Conservation (phyloP, 2,329 filamentous ascomycete genomes). For the Cordyceps pruinosa region DNA sequence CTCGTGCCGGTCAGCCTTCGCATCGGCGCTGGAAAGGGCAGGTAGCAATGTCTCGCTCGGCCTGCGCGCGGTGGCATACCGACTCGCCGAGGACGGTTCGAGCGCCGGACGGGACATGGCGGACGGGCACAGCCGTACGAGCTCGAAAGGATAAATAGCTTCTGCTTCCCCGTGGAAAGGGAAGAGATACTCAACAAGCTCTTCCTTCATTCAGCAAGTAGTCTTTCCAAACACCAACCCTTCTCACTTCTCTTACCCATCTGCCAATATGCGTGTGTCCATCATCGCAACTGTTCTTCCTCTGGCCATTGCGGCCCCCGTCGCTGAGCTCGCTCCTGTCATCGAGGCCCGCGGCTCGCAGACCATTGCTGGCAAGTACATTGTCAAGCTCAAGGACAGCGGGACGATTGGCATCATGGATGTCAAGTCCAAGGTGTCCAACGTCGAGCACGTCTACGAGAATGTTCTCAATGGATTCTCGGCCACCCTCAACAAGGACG, state of each 20-base stretch:
- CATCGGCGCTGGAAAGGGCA: slow-evolving; percentile 5
- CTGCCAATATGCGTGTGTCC: slow-evolving; percentile 18
- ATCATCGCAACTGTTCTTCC: slow-evolving; percentile 19
- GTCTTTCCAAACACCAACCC: neutral
- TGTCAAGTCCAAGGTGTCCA: slow-evolving; percentile 12
- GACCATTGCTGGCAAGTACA: slow-evolving; percentile 22
- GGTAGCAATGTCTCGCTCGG: neutral
- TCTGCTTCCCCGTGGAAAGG: neutral
- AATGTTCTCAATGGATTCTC: slow-evolving; percentile 20
- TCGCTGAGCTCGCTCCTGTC: slow-evolving; percentile 6
- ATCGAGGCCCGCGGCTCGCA: slow-evolving; percentile 7
- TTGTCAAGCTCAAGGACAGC: slow-evolving; percentile 20
- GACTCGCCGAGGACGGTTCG: neutral
- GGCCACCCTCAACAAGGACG: slow-evolving; percentile 15
- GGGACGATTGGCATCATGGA: slow-evolving; percentile 12
- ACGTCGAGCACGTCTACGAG: slow-evolving; percentile 19
- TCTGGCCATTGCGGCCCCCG: slow-evolving; percentile 14
- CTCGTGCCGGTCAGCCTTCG: neutral
- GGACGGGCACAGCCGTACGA: too few relatives aligned
- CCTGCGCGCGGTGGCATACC: neutral
- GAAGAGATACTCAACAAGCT: neutral
- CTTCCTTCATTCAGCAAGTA: neutral
- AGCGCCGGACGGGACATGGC: neutral
- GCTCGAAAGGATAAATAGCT: slow-evolving; percentile 5
- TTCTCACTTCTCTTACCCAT: neutral